These are phyloP conservation scores for Alternaria alternata DNA, from an alignment of 2,329 filamentous ascomycete species.

Conservation along the genomic window DNA sequence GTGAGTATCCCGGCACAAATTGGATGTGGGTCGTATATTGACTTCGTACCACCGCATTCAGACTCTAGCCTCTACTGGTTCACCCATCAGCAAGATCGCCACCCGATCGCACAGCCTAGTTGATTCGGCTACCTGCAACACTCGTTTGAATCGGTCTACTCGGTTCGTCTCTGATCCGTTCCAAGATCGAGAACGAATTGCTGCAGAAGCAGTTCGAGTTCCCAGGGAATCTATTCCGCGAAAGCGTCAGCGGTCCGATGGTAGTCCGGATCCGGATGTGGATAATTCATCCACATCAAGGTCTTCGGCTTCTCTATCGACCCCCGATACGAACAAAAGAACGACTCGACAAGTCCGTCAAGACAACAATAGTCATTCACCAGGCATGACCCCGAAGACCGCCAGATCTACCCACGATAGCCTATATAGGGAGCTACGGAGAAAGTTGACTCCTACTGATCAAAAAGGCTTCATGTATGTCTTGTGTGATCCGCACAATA, in stretches of 20 bases:
- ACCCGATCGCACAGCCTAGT: background rate
- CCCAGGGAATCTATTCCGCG: background rate
- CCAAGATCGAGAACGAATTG: background rate
- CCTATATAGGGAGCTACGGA: slow-evolving; percentile 2
- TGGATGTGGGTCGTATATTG: no score
- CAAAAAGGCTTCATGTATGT: slow-evolving; percentile 17
- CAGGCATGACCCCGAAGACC: background rate
- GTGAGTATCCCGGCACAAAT: no score
- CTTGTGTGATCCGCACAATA: background rate
- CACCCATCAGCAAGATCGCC: background rate
- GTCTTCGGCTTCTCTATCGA: background rate
- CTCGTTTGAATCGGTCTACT: background rate
- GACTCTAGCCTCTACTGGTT: background rate
- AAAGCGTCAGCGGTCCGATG: background rate
- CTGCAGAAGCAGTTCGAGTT: background rate
- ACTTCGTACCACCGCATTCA: no score
- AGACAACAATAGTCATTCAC: background rate
- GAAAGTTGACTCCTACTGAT: background rate
- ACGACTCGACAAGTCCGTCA: background rate
- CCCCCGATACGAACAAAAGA: background rate
- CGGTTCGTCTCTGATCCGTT: background rate
- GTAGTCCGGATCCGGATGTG: background rate
- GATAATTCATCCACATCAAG: background rate
- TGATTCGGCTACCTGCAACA: background rate
- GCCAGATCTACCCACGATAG: slow-evolving; percentile 5